Conservation (phyloP, 1,284 basidiomycete species). For the Ceratobasidium sp. region DNA sequence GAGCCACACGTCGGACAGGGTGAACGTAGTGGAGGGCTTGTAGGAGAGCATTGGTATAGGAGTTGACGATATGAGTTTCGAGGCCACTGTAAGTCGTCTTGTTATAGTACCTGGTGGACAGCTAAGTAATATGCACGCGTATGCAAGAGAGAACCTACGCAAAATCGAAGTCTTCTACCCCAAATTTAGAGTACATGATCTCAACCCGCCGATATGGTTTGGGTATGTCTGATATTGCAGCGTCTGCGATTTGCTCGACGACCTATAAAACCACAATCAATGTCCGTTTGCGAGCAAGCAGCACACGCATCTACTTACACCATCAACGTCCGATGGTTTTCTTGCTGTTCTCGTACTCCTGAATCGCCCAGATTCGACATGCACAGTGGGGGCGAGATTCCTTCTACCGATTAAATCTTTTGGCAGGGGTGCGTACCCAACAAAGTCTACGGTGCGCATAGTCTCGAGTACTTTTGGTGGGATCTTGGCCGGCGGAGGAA, state of each 20-base stretch:
- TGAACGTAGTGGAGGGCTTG: conserved; percentile 89
- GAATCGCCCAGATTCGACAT: conserved; percentile 73
- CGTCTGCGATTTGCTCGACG: conserved; percentile 28
- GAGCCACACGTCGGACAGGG: conserved; percentile 85
- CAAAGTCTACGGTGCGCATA: conserved; percentile 88
- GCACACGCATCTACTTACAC: conserved; percentile 6
- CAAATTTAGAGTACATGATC: conserved; percentile 98
- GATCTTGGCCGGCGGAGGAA: conserved; percentile 78
- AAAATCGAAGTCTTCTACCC: conserved; percentile 99
- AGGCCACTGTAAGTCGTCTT: conserved; percentile 90
- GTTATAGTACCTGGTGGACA: conserved; percentile 81
- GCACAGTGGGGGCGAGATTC: conserved; percentile 70
- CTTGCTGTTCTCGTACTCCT: conserved; percentile 69
- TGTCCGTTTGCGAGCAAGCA: background rate
- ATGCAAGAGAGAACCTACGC: conserved; percentile 63
- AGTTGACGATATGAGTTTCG: conserved; percentile 97
- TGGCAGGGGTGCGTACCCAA: conserved; percentile 87
- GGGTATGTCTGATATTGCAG: conserved; percentile 67
- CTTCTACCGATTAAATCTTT: conserved; percentile 85
- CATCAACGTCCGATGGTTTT: conserved; percentile 36
- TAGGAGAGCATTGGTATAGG: conserved; percentile 93
- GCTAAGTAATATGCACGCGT: conserved; percentile 11
- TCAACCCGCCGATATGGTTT: conserved; percentile 91
- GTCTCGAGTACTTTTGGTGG: conserved; percentile 78
- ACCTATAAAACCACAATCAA: conserved; percentile 2